Base-by-base conservation (phyloP, 179 eudicot genomes). In the Drosera spatulata region DNA sequence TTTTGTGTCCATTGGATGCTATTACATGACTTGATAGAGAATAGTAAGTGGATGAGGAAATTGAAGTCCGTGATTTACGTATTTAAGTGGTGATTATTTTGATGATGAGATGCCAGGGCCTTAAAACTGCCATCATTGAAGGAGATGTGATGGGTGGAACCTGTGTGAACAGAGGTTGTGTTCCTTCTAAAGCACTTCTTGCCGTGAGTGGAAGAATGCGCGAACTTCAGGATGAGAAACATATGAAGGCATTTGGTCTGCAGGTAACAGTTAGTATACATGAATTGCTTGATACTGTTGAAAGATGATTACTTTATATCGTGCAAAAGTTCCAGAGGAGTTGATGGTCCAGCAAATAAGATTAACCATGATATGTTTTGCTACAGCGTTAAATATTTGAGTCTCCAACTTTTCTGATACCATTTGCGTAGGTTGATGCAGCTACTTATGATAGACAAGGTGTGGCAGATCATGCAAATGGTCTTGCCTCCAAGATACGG, bases 121-220 rank as follows among this genome's bases (percentile, higher is more conserved):
- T 94, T 60, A 94, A 91, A 91, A 94, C 97, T 71, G 97, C 99
- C 59, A 91, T 94, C 71, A 83, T 94, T 44, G 99, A 94, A 71
- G 99, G 99, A 55, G 99, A 87, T 82, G 97, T 94, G 64, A 73
- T 94, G 69, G 99, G 99, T 61, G 99, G 99, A 71, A 94, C 99
- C 61, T 94, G 99, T 76, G 99, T 94, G 47, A 94, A 94, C 74
- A 77, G 99, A 67, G 99, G 99, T 6, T 94, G 99, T 83, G 99
- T 94, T 64, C 99, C 99, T 71, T 94, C 99, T 40, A 94, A 94
- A 74, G 99, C 99, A 10, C 91, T 94, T 66, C 81, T 94, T 65
- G 99, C 99, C 58, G 96, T 87, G 51, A 94, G 99, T 75, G 99
- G 99, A 12, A 82, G 97, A 59, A 91, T 94, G 99, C 81, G 97